A percentile compares a stretch with the other conserved stretches of the same genome.
Evolutionary conservation across 2,329 filamentous ascomycete genomes (phyloP).

Genomic region (Celoporthe dispersa): DNA sequence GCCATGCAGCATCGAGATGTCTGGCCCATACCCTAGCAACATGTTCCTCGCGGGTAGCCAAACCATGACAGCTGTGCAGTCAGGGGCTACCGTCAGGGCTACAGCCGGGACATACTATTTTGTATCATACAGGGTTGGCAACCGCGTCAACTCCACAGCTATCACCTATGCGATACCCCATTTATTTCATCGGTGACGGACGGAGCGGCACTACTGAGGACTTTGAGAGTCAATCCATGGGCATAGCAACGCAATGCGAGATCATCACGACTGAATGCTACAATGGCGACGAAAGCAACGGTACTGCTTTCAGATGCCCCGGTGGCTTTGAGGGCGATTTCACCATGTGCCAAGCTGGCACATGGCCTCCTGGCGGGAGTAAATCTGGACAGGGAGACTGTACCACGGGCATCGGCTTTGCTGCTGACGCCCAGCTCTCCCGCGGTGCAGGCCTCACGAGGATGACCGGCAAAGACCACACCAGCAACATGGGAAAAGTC

Average conservation of each 20-base stretch:
- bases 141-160: background rate
- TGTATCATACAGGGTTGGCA: background rate
- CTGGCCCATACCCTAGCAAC: background rate
- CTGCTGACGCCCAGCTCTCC: constrained; percentile 2
- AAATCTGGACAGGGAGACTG: background rate
- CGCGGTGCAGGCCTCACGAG: background rate
- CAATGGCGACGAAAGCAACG: background rate
- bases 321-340: constrained; percentile 11
- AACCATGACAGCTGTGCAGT: background rate
- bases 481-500: background rate
- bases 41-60: background rate
- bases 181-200: constrained; percentile 8
- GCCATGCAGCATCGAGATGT: constrained; percentile 1
- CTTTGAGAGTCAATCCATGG: background rate
- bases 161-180: background rate
- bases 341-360: background rate
- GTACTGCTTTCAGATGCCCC: constrained; percentile 3
- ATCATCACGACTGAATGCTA: constrained; percentile 10
- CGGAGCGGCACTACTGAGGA: background rate
- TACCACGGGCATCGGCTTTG: constrained; percentile 10
- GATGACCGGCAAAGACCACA: background rate
- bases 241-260: constrained; percentile 7
- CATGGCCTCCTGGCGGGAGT: background rate
- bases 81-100: background rate
- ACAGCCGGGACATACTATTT: background rate